phyloP scores from a whole-genome alignment of 306 rosid species.

The Cucurbita ficifolia region DNA sequence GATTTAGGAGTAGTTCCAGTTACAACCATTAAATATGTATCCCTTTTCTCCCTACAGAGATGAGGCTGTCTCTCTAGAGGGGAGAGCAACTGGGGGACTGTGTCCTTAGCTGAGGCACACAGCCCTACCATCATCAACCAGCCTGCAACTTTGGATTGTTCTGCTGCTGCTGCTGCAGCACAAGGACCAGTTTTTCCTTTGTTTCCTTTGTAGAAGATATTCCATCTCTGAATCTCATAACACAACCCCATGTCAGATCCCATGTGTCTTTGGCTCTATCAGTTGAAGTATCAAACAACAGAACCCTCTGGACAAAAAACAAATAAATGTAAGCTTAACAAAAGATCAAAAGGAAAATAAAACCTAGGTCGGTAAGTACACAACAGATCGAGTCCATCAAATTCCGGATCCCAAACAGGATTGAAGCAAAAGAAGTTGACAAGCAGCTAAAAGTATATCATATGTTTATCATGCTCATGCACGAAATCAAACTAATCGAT shows the following conservation, averaged over 20 bases:
- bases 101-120: slow-evolving; percentile 15
- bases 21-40: slow-evolving; percentile 46
- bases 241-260: slow-evolving; percentile 44
- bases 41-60: slow-evolving; percentile 27
- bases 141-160: slow-evolving; percentile 6
- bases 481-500: slow-evolving; percentile 11
- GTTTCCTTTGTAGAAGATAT: slow-evolving; percentile 12
- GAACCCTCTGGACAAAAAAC: slow-evolving; percentile 9
- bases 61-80: slow-evolving; percentile 30
- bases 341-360: neutral
- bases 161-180: neutral
- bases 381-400: neutral
- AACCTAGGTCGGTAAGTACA: neutral
- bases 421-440: slow-evolving; percentile 14
- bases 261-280: slow-evolving; percentile 37
- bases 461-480: slow-evolving; percentile 15
- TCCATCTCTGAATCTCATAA: slow-evolving; percentile 28
- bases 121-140: slow-evolving; percentile 14
- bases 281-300: slow-evolving; percentile 26
- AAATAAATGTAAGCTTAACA: neutral
- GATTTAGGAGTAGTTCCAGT: slow-evolving; percentile 58
- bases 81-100: slow-evolving; percentile 18
- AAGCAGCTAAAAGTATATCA: slow-evolving; percentile 26
- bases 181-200: slow-evolving; percentile 20
- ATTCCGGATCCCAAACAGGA: slow-evolving; percentile 11